phyloP scores from a whole-genome alignment of 305 asterid species.

The Fraxinus velutina region DNA sequence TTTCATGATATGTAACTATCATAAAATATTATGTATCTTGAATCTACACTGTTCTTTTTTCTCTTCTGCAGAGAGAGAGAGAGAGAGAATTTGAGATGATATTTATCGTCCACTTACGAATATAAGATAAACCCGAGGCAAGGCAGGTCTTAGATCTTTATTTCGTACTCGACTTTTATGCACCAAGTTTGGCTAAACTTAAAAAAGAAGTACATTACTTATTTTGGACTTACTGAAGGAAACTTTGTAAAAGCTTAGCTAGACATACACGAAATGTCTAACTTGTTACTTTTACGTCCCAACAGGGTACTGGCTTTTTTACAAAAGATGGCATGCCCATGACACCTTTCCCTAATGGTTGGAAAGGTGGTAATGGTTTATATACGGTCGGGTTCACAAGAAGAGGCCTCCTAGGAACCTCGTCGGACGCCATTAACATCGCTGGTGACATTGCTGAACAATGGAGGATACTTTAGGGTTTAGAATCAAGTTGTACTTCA shows the following conservation, averaged over 20 bases:
- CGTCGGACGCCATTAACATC: slow-evolving; percentile 67
- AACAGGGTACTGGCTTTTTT: slow-evolving; percentile 67
- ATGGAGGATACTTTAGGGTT: slow-evolving; percentile 43
- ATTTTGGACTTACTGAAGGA: background rate
- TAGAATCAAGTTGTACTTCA: slow-evolving; percentile 11
- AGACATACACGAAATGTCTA: background rate
- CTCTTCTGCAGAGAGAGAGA: background rate
- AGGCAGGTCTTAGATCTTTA: background rate
- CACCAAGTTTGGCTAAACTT: background rate
- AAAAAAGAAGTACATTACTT: background rate
- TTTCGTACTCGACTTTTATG: background rate
- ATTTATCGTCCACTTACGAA: background rate
- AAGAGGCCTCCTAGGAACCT: slow-evolving; percentile 81
- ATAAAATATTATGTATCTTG: slow-evolving; percentile 31
- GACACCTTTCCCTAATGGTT: slow-evolving; percentile 74
- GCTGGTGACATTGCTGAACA: slow-evolving; percentile 57
- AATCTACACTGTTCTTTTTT: slow-evolving; percentile 25
- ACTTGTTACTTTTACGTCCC: background rate
- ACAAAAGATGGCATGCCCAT: slow-evolving; percentile 85
- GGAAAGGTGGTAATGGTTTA: slow-evolving; percentile 86
- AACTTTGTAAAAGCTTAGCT: background rate
- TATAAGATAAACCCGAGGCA: background rate
- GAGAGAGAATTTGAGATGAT: background rate
- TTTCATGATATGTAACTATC: slow-evolving; percentile 53
- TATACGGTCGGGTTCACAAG: slow-evolving; percentile 86